Base-by-base conservation (phyloP, 352 stramenopile genomes). In the Pythium brachiatum region DNA sequence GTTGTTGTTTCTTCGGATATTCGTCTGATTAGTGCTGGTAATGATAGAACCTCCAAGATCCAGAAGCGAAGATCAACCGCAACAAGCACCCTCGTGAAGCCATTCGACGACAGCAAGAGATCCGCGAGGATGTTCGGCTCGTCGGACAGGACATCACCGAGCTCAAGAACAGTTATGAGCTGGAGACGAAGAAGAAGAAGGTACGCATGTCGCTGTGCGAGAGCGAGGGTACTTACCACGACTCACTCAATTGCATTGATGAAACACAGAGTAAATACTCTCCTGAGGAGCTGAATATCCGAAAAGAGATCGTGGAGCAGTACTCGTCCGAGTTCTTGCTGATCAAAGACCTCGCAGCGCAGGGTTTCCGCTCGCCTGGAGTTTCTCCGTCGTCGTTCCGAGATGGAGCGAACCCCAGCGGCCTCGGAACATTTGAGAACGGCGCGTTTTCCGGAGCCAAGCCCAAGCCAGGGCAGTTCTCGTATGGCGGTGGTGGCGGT, bases 141-240 rank as follows among this genome's bases (percentile, higher is more conserved):
- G 76, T 89, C 7, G 72, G 75, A 6, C 72, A 90, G 39, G 86
- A 95, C 47, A 87, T 94, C 53, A 77, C 76, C 44, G 84, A 92
- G 61, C 78, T 92, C 50, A 82, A 76, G 53, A 68, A 69, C 5
- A 89, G 76, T 34, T 88, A 88, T 60, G 82, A 92, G 50, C 71
- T 79, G 21, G 83, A 92, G 60, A 66, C 73, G 47, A 91, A 91
- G 64, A 93, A 95, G 78, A 93, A 89, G 56, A 93, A 91, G 73
- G 85, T 89, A 26, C 21, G 46, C 6, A 12, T 13, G 38, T 21
- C 15, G 5, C 5, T 23, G 3, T 41, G 34, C 8, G 8, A 41
- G 34, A 41, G 15, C 3, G 34, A 18, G 2, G 34, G 34, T 6
- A 6, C 31, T 36, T 36, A 12, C 31, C 11, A 31, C 7, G 18